Base-by-base conservation (phyloP, 2,329 filamentous ascomycete genomes). In the Fusarium floridanum region DNA sequence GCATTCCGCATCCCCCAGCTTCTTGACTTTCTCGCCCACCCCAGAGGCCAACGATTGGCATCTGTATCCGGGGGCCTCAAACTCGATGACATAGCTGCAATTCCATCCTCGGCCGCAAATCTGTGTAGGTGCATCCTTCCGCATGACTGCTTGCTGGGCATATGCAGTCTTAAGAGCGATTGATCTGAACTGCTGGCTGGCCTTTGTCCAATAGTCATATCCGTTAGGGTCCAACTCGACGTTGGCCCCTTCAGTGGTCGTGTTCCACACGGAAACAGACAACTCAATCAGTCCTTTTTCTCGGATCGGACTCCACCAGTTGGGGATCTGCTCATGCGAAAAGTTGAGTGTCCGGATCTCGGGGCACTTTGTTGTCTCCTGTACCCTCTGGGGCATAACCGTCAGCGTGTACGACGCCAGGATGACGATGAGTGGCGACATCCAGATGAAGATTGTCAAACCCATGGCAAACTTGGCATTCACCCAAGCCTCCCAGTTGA, bases 311-410 rank as follows among this genome's bases (percentile, higher is more conserved):
- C 32, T 24, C 14, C 77, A 74, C 68, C 67, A 78, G 53, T 77
- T 66, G 16, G 70, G 60, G 1, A 39, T 32, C 14, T 67, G 59
- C 39, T 78, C 77, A 50, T 78, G 74, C 1, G 72, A 61, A 6
- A 79, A 79, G 57, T 79, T 79, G 22, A 79, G 70, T 14, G 77
- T 79, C 32, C 77, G 76, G 22, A 78, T 29, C n/a, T 75, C 73
- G 8, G 67, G 69, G 37, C 77, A 79, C 2, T 63, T 69, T 12
- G 74, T 68, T 8, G 50, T 39, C 39, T 77, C 69, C 32, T 70
- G 48, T 3, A 64, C 60, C 10, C 53, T 66, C 14, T 37, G 62
- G 3, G 74, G 71, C 4, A 48, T 60, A 2, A 79, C 74, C 6
- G 72, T 72, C 6, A 79, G 74, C 3, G 77, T 79, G 14, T 76